Evolutionary conservation across 1,284 basidiomycete species (phyloP), one percentile per base, ranked within the genome.

Genomic region (Melampsora americana): DNA sequence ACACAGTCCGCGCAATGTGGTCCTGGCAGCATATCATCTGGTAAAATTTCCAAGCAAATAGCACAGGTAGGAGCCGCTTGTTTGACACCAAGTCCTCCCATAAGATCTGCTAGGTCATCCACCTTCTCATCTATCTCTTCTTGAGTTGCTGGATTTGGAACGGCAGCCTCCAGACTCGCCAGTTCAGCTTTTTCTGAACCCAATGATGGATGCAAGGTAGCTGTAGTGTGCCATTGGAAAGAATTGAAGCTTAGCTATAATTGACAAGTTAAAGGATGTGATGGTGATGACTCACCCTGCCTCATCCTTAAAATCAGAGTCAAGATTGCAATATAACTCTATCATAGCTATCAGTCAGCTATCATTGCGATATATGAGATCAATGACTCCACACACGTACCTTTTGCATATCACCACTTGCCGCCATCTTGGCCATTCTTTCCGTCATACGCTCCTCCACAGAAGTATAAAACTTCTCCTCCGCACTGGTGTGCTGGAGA

Each of bases 401-500:
- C 74, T 89, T 90, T 81, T 91, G n/a, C 11, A 44, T 46, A 28
- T 73, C 42, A 30, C 64, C 64, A 35, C 48, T 35, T 18, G 39
- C 71, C 11, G 48, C n/a, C 61, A 73, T 69, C 53, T 79, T 78
- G 18, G 80, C 88, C 73, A 96, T 88, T 0, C 88, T 88, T 20
- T 87, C 83, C 39, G 86, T 86, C 83, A 95, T 92, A 82, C 90
- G 89, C 60, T 85, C 85, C 82, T 94, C 89, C 2, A 99, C 86
- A 0, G 87, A 86, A 7, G 85, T 83, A 82, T 99, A 99, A 83
- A 99, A 98, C 5, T 86, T 86, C 53, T 88, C 86, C 83, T 99
- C 95, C 0, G 89, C 87, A 0, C 84, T 77, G 77, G 90, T 89
- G 78, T 68, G 32, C 79, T 92, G 92, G 2, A 84, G n/a, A 12